Evolutionary conservation across 495 filamentous ascomycete genomes (phyloP), one percentile per base, ranked within the genome.

Genomic region (Trichoderma erinaceum): DNA sequence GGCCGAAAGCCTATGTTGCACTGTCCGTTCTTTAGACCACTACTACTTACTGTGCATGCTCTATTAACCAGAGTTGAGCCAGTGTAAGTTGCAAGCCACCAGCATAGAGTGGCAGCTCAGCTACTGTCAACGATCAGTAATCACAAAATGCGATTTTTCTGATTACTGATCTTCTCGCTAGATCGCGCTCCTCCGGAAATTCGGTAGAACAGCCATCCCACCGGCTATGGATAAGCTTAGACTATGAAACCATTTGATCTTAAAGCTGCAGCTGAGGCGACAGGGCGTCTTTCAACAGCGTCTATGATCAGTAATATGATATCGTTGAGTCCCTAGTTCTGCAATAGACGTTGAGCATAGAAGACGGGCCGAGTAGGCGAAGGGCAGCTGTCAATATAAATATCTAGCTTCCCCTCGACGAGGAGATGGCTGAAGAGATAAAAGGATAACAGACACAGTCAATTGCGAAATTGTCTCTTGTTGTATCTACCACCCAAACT

Each of bases 251-350:
- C 18, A 52, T 52, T 52, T 11, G 48, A 11, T 52, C n/a, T 23
- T 18, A 16, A 18, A 4, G 6, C 7, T 21, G n/a, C 7, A 52
- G 7, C 48, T n/a, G 21, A 21, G 18, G 48, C 8, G 21, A 23
- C n/a, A 23, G 4, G 48, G 21, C 18, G 48, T 21, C 18, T 25
- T 52, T 21, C 8, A 11, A 52, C 48, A 21, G 56, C 35, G 4
- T 29, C 4, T 61, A 11, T 61, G 56, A 61, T 61, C 56, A 61
- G 56, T 61, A 61, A 61, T 61, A 61, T 61, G 56, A 29, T 61
- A 4, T 32, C 56, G n/a, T 1, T 18, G 0, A 25, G 25, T 25
- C 8, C 56, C 23, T 29, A 13, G 25, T 18, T 18, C 35, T 7
- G 56, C 11, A 29, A 32, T 4, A 25, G 16, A 32, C 29, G 27